phyloP scores from a whole-genome alignment of 371 early-diverging fungal genomes.

The Quaeritorhiza haematococci region DNA sequence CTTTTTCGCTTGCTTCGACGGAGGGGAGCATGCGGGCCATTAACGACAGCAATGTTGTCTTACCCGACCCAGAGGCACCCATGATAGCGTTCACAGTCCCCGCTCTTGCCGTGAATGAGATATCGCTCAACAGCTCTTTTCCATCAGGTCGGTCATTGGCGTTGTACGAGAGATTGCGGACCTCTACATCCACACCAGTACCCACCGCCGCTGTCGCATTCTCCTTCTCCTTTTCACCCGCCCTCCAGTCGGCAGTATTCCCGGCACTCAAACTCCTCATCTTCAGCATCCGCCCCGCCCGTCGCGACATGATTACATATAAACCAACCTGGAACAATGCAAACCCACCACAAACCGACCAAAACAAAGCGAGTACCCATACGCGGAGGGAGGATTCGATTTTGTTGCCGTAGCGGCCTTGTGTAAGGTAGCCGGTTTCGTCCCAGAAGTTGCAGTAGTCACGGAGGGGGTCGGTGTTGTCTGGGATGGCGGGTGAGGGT shows the following conservation, averaged over 20 bases:
- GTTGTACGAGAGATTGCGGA: conserved; percentile 5
- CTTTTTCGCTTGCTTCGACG: not conserved
- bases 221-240: too few species aligned
- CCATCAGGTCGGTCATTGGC: not conserved
- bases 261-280: too few species aligned
- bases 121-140: conserved; percentile 13
- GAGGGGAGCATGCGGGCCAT: not conserved
- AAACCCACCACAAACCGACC: not conserved
- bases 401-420: not conserved
- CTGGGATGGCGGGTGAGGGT: conserved; percentile 1
- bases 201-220: not conserved
- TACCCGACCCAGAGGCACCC: conserved; percentile 34
- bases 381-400: not conserved
- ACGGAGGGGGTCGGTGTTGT: conserved; percentile 3
- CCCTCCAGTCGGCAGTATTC: too few species aligned
- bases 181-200: conserved; percentile 1
- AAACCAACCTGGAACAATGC: not conserved
- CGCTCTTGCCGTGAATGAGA: conserved; percentile 12
- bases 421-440: conserved; percentile 8
- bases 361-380: not conserved
- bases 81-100: conserved; percentile 30
- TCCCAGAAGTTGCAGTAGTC: conserved; percentile 12
- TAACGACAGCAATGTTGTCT: conserved; percentile 33
- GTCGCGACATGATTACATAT: not conserved
- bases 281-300: too few species aligned